phyloP scores from a whole-genome alignment of 129 eudicot species.

The Ambrosia artemisiifolia region DNA sequence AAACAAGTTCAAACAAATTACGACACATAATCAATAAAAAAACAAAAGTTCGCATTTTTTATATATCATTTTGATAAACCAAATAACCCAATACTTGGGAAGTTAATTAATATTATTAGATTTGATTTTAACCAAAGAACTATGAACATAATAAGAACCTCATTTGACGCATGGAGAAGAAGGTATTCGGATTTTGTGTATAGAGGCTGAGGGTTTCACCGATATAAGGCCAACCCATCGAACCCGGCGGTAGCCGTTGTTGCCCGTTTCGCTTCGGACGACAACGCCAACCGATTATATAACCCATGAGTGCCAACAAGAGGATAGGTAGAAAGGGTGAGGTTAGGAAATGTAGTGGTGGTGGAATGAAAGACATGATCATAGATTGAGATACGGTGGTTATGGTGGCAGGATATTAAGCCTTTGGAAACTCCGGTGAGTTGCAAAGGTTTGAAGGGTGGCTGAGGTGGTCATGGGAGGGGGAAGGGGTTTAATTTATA shows the following conservation, averaged over 20 bases:
- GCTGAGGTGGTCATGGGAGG: neutral
- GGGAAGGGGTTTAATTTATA: neutral
- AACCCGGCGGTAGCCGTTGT: constrained; percentile 71
- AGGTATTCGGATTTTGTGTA: constrained; percentile 71
- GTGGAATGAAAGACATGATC: constrained; percentile 10
- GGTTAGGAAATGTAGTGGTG: constrained; percentile 7
- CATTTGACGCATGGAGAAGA: constrained; percentile 60
- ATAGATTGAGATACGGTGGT: neutral
- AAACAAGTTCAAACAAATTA: too few relatives aligned
- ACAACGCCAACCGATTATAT: neutral
- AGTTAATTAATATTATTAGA: neutral
- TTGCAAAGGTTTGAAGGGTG: neutral
- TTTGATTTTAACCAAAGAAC: neutral
- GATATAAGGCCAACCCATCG: constrained; percentile 93
- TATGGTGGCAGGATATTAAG: neutral
- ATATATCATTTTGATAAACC: neutral
- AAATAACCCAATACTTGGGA: neutral
- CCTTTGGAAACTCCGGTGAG: neutral
- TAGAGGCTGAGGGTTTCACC: constrained; percentile 90
- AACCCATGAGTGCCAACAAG: neutral
- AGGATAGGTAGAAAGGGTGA: constrained; percentile 3
- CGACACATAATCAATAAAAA: too few relatives aligned
- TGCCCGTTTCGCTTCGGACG: neutral
- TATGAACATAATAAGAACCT: constrained; percentile 29
- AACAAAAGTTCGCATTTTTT: neutral